Evolutionary conservation across 805 yeast species (phyloP).

Genomic region (Saturnispora hagleri): DNA sequence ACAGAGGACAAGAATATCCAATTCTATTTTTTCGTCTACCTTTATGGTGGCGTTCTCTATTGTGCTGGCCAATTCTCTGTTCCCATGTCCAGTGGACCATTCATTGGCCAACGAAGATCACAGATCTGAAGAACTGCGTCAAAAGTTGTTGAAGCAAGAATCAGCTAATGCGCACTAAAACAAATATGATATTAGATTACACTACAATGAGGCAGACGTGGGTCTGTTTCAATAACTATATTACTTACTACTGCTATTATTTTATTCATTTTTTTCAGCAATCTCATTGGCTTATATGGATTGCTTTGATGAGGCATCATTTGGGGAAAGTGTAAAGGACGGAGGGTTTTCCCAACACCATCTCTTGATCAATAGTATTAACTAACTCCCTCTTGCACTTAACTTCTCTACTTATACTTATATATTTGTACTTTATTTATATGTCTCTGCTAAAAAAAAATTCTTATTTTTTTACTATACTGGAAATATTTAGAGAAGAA

Average conservation of each 20-base stretch:
- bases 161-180: background rate
- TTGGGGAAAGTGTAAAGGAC: background rate
- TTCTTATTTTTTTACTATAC: background rate
- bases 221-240: constrained; percentile 5
- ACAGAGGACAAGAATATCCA: constrained; percentile 46
- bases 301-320: background rate
- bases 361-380: background rate
- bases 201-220: constrained; percentile 5
- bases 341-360: background rate
- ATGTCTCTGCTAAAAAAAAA: background rate
- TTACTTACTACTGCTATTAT: background rate
- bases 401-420: background rate
- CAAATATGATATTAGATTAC: background rate
- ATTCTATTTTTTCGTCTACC: constrained; percentile 62
- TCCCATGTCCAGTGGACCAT: constrained; percentile 38
- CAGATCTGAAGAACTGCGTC: constrained; percentile 11
- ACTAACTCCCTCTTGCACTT: background rate
- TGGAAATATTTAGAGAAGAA: background rate
- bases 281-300: background rate
- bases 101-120: constrained; percentile 29
- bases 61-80: constrained; percentile 27
- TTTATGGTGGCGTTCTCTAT: constrained; percentile 60
- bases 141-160: background rate
- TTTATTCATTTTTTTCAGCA: background rate
- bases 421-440: background rate